A percentile compares a stretch with the other conserved stretches of the same genome.
phyloP scores from a whole-genome alignment of 2,329 filamentous ascomycete genomes.

The Calonectria crousiana region DNA sequence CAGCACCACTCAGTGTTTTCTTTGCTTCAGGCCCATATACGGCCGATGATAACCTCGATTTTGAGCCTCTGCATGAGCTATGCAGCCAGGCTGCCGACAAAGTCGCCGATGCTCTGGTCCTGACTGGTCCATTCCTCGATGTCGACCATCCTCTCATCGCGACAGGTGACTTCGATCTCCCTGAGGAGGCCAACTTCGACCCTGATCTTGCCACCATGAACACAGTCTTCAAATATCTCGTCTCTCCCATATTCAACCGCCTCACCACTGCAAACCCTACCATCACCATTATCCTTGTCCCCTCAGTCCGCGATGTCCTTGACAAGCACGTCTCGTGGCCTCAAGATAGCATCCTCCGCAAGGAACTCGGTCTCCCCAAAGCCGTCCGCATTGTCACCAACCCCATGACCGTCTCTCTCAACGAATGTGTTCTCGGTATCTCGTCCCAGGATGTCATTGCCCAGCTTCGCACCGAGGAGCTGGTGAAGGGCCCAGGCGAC shows the following conservation, averaged over 20 bases:
- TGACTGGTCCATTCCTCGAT: constrained; percentile 91
- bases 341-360: constrained; percentile 70
- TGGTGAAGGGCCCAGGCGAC: constrained; percentile 58
- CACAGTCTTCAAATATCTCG: constrained; percentile 85
- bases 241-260: constrained; percentile 78
- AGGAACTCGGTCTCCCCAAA: constrained; percentile 84
- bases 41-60: constrained; percentile 90
- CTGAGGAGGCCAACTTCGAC: constrained; percentile 74
- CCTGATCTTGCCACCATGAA: constrained; percentile 83
- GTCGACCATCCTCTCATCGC: constrained; percentile 90
- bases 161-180: constrained; percentile 81
- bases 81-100: constrained; percentile 81
- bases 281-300: constrained; percentile 85
- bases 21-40: constrained; percentile 91
- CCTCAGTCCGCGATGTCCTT: constrained; percentile 85
- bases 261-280: constrained; percentile 78
- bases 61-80: constrained; percentile 85
- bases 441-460: constrained; percentile 87
- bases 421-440: constrained; percentile 86
- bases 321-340: constrained; percentile 91
- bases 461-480: constrained; percentile 82
- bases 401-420: constrained; percentile 88
- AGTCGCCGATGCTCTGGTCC: constrained; percentile 81
- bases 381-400: constrained; percentile 85
- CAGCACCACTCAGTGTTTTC: constrained; percentile 79